Evolutionary conservation across 352 stramenopile species (phyloP), one percentile per base, ranked within the genome.

Genomic region (Blastocystis sp.): DNA sequence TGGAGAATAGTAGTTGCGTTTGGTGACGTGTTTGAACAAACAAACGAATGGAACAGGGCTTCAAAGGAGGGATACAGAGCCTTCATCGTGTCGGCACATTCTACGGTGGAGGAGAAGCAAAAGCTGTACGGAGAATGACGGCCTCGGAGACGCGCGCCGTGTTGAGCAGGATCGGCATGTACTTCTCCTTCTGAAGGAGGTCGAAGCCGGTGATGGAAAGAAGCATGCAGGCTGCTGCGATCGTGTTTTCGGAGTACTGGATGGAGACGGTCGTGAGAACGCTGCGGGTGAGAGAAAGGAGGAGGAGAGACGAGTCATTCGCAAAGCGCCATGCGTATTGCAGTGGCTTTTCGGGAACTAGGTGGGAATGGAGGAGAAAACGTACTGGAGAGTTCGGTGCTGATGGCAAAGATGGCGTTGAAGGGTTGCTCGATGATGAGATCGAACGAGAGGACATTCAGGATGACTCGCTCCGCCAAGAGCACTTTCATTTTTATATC

Each of bases 401-500:
- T 40, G 27, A 81, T n/a, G 7, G 36, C 29, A 40, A 81, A 63
- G 11, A 81, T 61, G 21, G 69, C 56, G 24, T 48, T 81, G 51
- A 63, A 81, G 8, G 69, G 69, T 11, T 81, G 69, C 18, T 81
- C 69, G 8, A 81, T 51, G 1, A 81, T 81, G n/a, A 81, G 69
- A 61, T 81, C 69, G 29, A 81, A 81, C 11, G 69, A 81, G 8
- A 81, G 3, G 4, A 81, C 69, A 44, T 81, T 81, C 11, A 81
- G 53, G 11, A 81, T 81, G 34, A 81, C 56, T 3, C 69, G 69
- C n/a, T 81, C 69, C 11, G 69, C 46, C 11, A 81, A 42, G 11
- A 81, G 48, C 16, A 81, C 16, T 44, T 81, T 81, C 69, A 81
- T 81, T 81, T 81, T 81, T 27, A 81, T 81, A 24, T 81, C 69